These are phyloP conservation scores for Epichloe baconii DNA, from an alignment of 2,329 filamentous ascomycete genomes.

Conservation along the genomic window DNA sequence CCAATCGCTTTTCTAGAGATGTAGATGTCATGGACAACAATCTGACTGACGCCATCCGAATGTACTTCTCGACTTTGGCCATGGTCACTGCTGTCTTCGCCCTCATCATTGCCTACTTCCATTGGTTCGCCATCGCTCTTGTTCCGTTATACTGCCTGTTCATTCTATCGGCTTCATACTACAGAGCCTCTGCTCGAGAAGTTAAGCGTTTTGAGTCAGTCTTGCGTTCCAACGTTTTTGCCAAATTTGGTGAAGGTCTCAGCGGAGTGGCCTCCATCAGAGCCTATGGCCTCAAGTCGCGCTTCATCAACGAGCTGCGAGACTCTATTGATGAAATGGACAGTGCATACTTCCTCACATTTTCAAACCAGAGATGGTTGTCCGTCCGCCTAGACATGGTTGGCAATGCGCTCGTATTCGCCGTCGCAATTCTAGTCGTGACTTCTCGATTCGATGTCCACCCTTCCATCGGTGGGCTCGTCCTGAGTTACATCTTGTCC, in stretches of 20 bases:
- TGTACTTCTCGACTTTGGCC: conserved; percentile 77
- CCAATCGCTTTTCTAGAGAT: conserved; percentile 90
- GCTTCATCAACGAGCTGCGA: conserved; percentile 59
- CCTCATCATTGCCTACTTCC: conserved; percentile 88
- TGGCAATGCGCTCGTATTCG: conserved; percentile 74
- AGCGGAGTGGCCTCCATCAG: conserved; percentile 74
- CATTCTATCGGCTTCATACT: conserved; percentile 72
- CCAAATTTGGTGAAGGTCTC: conserved; percentile 82
- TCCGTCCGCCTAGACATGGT: conserved; percentile 74
- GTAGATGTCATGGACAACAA: conserved; percentile 96
- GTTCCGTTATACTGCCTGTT: conserved; percentile 62
- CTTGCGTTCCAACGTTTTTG: conserved; percentile 75
- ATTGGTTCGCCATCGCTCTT: conserved; percentile 61
- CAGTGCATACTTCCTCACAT: conserved; percentile 86
- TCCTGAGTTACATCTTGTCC: conserved; percentile 82
- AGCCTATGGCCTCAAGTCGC: conserved; percentile 70
- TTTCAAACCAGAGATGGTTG: conserved; percentile 90
- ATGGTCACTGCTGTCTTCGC: conserved; percentile 76
- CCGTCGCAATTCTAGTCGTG: conserved; percentile 78
- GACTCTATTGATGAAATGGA: conserved; percentile 82
- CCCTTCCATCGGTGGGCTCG: conserved; percentile 74
- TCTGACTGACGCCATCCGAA: conserved; percentile 75
- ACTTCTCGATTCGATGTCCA: conserved; percentile 77
- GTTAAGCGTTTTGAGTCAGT: conserved; percentile 90
- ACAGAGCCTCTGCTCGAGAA: conserved; percentile 80